A percentile compares a stretch with the other conserved stretches of the same genome.
phyloP scores from a whole-genome alignment of 148 eudicot genomes.

The Amaranthus hypochondriacus region DNA sequence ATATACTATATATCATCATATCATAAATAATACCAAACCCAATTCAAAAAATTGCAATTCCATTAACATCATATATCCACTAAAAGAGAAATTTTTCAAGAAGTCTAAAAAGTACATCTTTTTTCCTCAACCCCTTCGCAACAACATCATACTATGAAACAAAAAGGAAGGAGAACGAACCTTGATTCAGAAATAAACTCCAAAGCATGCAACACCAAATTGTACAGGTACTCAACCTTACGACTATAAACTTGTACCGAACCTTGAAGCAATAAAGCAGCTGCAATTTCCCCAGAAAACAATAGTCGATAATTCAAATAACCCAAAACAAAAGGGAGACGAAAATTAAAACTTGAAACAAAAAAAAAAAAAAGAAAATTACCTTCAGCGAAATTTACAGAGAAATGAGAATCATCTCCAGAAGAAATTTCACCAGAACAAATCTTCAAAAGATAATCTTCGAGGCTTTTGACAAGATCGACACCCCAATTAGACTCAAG shows the following conservation, averaged over 20 bases:
- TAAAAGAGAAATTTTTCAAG: no score
- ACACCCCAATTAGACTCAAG: constrained; percentile 81
- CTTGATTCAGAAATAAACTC: constrained; percentile 74
- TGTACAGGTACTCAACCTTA: constrained; percentile 89
- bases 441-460: constrained; percentile 77
- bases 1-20: not conserved
- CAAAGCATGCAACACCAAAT: constrained; percentile 77
- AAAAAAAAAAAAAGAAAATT: not conserved
- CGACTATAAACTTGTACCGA: constrained; percentile 88
- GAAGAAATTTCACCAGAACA: constrained; percentile 70
- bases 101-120: no score
- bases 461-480: constrained; percentile 75
- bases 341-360: not conserved
- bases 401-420: constrained; percentile 35
- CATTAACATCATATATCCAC: not conserved
- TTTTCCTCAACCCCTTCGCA: no score
- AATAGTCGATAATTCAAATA: not conserved
- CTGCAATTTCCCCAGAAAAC: constrained; percentile 40
- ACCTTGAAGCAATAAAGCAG: constrained; percentile 87
- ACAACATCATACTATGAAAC: not conserved
- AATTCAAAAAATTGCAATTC: not conserved
- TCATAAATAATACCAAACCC: no score
- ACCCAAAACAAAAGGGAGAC: constrained; percentile 5
- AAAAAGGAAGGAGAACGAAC: constrained; percentile 23
- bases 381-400: constrained; percentile 91